Evolutionary conservation across 805 yeast genomes (phyloP), one percentile per base, ranked within the genome.

Genomic region (Sugiyamaella americana): DNA sequence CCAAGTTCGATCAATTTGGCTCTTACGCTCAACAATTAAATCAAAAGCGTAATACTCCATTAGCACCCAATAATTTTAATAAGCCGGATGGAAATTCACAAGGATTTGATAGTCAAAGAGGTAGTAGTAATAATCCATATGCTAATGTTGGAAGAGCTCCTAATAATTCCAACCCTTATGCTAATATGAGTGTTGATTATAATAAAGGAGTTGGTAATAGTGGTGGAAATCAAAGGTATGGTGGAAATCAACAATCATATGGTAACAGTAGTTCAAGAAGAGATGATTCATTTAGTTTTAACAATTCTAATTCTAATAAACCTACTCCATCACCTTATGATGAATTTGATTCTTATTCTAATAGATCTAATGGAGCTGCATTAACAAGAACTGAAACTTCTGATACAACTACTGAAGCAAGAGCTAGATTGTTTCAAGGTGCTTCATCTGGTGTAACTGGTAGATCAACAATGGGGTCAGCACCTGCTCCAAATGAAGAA

Each of bases 1-100:
- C 72, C 51, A 74, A 75, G 62, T 76, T 76, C 54, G 72, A 75
- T 13, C 79, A 77, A 18, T 76, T 73, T 60, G 64, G 63, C 44
- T 65, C 64, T 42, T 71, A 75, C 55, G 81, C 81, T 26, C 70
- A 68, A 48, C 72, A 73, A 47, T 57, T 72, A 26, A 66, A 54
- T 6, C 42, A 50, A 3, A 20, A 23, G n/a, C 8, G 37, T 30
- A 19, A 26, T 17, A 32, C 23, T 6, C 41, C 41, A 8, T 13
- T 38, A 17, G 41, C 30, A 5, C 41, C 41, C 23, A 35, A 35
- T 35, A 17, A 21, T 17, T 13, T 35, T 35, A 22, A 21, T 23
- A n/a, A 20, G 10, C 16, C 26, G 6, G 24, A 20, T 21, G 8
- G 5, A 8, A 21, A 18, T 23, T 6, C 5, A n/a, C 17, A n/a